These are phyloP conservation scores for Mayamaea pseudoterrestris DNA, from an alignment of 108 stramenopile species.

Conservation along the genomic window DNA sequence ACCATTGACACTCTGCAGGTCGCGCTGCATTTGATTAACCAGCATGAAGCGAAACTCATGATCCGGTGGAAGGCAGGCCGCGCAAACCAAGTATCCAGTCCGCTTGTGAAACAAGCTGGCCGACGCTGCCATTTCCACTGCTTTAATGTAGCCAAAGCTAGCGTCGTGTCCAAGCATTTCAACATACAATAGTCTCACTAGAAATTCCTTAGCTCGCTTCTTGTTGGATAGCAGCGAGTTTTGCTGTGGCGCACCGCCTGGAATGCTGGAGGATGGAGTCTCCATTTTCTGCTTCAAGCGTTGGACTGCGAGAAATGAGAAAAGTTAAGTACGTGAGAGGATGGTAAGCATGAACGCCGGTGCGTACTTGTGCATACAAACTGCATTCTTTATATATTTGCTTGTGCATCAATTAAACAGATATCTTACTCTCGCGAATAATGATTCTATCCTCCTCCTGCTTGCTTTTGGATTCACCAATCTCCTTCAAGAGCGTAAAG, in stretches of 20 bases:
- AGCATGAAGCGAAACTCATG: conserved; percentile 99
- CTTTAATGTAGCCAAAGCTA: conserved; percentile 91
- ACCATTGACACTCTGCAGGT: conserved; percentile 81
- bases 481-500: conserved; percentile 98
- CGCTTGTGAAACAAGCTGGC: conserved; percentile 84
- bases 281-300: conserved; percentile 83
- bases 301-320: too few relatives aligned
- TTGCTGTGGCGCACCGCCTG: conserved; percentile 22
- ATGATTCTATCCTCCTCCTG: conserved; percentile 99
- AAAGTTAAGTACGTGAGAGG: too few relatives aligned
- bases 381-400: too few relatives aligned
- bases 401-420: too few relatives aligned
- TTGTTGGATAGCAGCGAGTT: conserved; percentile 34
- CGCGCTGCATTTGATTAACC: conserved; percentile 97
- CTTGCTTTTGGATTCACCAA: conserved; percentile 98
- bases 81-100: conserved; percentile 88
- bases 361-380: too few relatives aligned
- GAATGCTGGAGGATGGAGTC: conserved; percentile 18
- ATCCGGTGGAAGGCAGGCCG: conserved; percentile 84
- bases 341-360: too few relatives aligned
- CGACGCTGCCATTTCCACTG: conserved; percentile 92
- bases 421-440: too few relatives aligned
- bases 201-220: conserved; percentile 92
- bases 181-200: conserved; percentile 94
- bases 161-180: conserved; percentile 99